A percentile compares a stretch with the other conserved stretches of the same genome.
phyloP scores from a whole-genome alignment of 495 filamentous ascomycete genomes.

The Amphirosellinia nigrospora region DNA sequence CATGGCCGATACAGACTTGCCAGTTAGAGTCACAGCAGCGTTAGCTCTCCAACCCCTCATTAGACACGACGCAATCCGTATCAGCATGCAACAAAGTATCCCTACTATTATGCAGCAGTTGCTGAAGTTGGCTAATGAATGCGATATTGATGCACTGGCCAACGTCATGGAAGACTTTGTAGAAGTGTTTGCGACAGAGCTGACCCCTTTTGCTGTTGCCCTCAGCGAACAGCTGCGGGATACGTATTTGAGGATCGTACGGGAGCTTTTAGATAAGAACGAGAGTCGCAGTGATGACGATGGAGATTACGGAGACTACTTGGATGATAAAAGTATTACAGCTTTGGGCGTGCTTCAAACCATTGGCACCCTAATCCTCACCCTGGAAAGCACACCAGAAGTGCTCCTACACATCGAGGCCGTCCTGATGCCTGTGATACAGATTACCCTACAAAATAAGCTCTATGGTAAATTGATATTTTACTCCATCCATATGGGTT shows the following conservation, averaged over 20 bases:
- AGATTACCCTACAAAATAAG: conserved; percentile 95
- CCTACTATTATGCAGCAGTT: conserved; percentile 99
- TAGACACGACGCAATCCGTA: conserved; percentile 89
- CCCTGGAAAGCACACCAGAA: conserved; percentile 93
- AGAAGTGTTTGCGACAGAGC: conserved; percentile 92
- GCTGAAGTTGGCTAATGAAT: conserved; percentile 93
- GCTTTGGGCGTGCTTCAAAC: conserved; percentile 96
- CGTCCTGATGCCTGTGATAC: conserved; percentile 95
- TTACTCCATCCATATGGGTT: neutral
- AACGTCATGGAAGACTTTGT: conserved; percentile 99
- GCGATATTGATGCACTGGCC: conserved; percentile 91
- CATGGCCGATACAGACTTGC: conserved; percentile 89
- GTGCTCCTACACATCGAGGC: conserved; percentile 93
- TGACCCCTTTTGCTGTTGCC: conserved; percentile 98
- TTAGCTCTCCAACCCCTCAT: conserved; percentile 95
- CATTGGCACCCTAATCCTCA: conserved; percentile 95
- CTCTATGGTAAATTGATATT: conserved; percentile 67
- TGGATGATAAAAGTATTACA: conserved; percentile 98
- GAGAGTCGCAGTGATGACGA: conserved; percentile 74
- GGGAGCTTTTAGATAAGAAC: conserved; percentile 87
- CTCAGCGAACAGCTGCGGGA: conserved; percentile 95
- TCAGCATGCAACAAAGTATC: conserved; percentile 95
- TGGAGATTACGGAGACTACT: conserved; percentile 81
- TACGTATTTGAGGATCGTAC: conserved; percentile 92
- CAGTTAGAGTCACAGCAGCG: conserved; percentile 92